Evolutionary conservation across 495 filamentous ascomycete species (phyloP).

Genomic region (Trichocladium antarcticum): DNA sequence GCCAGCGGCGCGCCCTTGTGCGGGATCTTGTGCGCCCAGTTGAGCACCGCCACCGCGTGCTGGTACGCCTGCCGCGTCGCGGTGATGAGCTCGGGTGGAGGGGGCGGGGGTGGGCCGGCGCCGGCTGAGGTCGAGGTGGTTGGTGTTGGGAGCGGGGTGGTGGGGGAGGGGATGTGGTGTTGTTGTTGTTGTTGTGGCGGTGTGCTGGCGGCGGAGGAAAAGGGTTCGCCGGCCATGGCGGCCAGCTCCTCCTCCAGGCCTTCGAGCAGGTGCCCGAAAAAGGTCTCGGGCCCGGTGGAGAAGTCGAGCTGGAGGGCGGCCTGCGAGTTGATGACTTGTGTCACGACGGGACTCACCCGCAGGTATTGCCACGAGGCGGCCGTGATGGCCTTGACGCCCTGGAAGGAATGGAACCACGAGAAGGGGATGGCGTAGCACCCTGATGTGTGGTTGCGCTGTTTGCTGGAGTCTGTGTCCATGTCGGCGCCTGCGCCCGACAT

Average conservation of each 20-base stretch:
- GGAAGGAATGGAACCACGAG: constrained; percentile 49
- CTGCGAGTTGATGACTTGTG: constrained; percentile 46
- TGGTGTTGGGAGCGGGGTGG: too few species aligned
- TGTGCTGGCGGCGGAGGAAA: not conserved
- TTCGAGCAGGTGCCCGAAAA: constrained; percentile 42
- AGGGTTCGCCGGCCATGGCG: constrained; percentile 14
- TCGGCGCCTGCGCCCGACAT: constrained; percentile 1
- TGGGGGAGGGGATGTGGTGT: not conserved
- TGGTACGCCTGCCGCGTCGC: constrained; percentile 42
- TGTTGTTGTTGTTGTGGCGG: not conserved
- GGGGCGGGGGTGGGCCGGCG: not conserved
- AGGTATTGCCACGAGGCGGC: constrained; percentile 44
- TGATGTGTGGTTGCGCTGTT: constrained; percentile 4
- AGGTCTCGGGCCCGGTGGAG: constrained; percentile 28
- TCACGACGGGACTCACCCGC: constrained; percentile 38
- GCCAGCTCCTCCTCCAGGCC: constrained; percentile 41
- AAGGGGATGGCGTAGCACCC: constrained; percentile 39
- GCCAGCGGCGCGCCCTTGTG: constrained; percentile 42
- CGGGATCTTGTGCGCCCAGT: constrained; percentile 47
- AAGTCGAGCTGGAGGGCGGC: constrained; percentile 41
- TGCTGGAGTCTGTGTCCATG: constrained; percentile 1
- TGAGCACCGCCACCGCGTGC: constrained; percentile 44
- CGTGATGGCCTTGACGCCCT: constrained; percentile 45
- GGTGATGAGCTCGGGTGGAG: constrained; percentile 7
- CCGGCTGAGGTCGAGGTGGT: not conserved